Evolutionary conservation across 257 asterid genomes (phyloP).

Genomic region (Primulina huaijiensis): DNA sequence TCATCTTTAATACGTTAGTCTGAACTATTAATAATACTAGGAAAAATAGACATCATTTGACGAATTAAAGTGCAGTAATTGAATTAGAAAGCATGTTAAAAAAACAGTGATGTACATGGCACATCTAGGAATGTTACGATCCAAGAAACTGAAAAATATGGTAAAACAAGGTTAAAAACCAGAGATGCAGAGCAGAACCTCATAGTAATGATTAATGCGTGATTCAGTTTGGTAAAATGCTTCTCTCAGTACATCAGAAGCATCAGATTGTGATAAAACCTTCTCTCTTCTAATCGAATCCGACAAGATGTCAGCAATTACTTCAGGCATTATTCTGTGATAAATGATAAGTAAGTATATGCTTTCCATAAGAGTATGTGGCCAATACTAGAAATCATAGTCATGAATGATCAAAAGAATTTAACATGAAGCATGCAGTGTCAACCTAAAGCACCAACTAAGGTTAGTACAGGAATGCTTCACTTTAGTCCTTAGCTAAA

Average conservation of each 20-base stretch:
- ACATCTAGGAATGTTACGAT: slow-evolving; percentile 1
- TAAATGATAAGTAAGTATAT: slow-evolving; percentile 28
- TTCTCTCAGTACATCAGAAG: slow-evolving; percentile 92
- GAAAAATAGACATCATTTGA: not conserved
- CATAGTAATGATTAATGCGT: slow-evolving; percentile 74
- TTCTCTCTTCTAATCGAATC: slow-evolving; percentile 68
- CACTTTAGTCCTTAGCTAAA: not conserved
- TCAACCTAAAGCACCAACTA: not conserved
- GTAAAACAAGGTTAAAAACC: slow-evolving; percentile 12
- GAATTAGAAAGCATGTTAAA: slow-evolving; percentile 6
- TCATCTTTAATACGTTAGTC: not conserved
- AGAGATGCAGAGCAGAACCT: slow-evolving; percentile 49
- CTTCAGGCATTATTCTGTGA: slow-evolving; percentile 85
- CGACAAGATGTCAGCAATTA: slow-evolving; percentile 71
- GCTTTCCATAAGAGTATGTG: slow-evolving; percentile 13
- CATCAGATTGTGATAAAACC: slow-evolving; percentile 61
- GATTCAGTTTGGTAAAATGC: slow-evolving; percentile 88
- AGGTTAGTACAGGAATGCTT: not conserved
- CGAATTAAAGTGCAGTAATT: not conserved
- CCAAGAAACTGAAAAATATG: slow-evolving; percentile 15
- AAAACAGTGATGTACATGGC: slow-evolving; percentile 4
- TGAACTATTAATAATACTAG: not conserved
- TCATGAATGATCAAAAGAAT: slow-evolving; percentile 6
- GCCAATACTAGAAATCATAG: slow-evolving; percentile 1
- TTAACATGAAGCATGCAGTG: not conserved